These are phyloP conservation scores for Pontederia crassipes DNA, from an alignment of 176 grass and related monocot genomes.

Conservation along the genomic window DNA sequence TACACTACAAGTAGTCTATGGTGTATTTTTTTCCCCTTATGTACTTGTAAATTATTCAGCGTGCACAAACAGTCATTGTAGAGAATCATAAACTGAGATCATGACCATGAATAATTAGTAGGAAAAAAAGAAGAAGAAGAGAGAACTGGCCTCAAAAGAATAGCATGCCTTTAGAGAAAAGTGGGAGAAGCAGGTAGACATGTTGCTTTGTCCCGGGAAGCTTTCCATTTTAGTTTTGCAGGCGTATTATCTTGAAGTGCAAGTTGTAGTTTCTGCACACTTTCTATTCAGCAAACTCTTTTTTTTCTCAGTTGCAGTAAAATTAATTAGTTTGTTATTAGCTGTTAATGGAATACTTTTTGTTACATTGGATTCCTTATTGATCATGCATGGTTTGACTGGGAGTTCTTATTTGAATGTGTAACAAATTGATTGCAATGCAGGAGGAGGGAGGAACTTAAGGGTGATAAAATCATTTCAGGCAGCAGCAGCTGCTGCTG, in stretches of 20 bases:
- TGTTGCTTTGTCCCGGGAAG: background rate
- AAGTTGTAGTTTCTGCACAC: background rate
- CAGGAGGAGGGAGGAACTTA: slow-evolving; percentile 6
- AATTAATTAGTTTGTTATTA: background rate
- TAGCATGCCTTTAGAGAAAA: slow-evolving; percentile 4
- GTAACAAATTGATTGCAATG: background rate
- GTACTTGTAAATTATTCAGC: too few relatives aligned
- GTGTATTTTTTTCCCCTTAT: too few relatives aligned
- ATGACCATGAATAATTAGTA: too few relatives aligned
- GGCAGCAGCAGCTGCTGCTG: background rate
- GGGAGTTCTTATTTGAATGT: too few relatives aligned
- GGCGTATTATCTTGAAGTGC: background rate
- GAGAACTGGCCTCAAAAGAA: background rate
- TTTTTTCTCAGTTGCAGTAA: background rate
- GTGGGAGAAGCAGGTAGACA: background rate
- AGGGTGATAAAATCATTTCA: slow-evolving; percentile 17
- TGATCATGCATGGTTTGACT: too few relatives aligned
- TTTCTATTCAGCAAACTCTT: background rate
- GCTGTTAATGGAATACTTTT: background rate
- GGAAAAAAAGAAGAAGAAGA: too few relatives aligned
- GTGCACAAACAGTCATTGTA: too few relatives aligned
- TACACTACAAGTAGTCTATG: too few relatives aligned
- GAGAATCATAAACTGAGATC: too few relatives aligned
- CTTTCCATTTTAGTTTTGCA: background rate
- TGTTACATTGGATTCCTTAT: too few relatives aligned